These are phyloP conservation scores for Sporothrix pseudoabietina DNA, from an alignment of 2,329 filamentous ascomycete species.

Conservation along the genomic window DNA sequence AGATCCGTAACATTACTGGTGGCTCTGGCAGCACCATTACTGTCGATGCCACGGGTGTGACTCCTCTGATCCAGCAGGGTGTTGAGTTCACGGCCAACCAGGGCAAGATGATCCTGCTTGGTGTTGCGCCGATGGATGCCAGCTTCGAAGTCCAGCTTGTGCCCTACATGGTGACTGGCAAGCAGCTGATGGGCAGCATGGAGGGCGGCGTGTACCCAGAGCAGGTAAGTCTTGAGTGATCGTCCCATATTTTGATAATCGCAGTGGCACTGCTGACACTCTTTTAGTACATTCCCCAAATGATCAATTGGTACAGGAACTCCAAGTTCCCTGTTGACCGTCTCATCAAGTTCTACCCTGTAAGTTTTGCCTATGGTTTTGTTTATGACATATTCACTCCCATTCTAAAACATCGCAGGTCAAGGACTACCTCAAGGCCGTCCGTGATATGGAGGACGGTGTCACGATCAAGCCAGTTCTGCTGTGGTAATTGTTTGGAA, in stretches of 20 bases:
- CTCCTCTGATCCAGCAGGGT: background rate
- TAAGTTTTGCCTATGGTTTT: background rate
- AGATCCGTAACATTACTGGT: background rate
- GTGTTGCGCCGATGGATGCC: background rate
- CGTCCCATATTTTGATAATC: background rate
- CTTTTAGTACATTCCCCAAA: background rate
- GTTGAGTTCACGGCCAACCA: constrained; percentile 2
- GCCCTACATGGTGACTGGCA: background rate
- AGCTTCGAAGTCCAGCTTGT: background rate
- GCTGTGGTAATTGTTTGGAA: background rate
- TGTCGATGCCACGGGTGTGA: background rate
- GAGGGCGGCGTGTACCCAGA: background rate
- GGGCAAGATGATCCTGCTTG: constrained; percentile 8
- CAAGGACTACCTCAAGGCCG: constrained; percentile 1
- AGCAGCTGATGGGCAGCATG: constrained; percentile 16
- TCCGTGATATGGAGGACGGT: constrained; percentile 4
- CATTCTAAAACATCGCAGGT: background rate
- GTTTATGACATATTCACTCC: background rate
- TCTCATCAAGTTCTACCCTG: background rate
- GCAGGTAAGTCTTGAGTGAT: background rate
- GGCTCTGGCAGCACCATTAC: background rate
- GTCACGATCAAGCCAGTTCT: constrained; percentile 1
- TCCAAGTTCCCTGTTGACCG: background rate
- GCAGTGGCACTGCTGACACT: background rate
- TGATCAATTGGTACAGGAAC: constrained; percentile 2